Conservation (phyloP, 345 rosid genomes). For the Rubroshorea leprosula region DNA sequence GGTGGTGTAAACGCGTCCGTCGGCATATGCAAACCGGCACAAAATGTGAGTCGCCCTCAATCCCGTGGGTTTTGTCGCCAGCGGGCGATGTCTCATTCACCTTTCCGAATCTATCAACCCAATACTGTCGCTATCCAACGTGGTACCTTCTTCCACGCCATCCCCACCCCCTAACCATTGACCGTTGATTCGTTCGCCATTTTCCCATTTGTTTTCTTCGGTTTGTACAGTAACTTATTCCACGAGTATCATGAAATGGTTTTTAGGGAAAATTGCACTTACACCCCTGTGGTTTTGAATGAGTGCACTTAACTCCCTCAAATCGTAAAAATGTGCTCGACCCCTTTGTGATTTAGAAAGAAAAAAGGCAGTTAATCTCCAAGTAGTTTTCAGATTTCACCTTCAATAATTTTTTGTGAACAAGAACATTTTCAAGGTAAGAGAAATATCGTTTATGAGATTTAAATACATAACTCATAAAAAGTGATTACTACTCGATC, state of each 20-base stretch:
- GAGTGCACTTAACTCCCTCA: no score
- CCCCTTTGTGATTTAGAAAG: no score
- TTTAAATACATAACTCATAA: no score
- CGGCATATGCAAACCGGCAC: neutral
- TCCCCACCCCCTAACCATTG: slow-evolving; percentile 13
- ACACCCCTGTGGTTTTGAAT: no score
- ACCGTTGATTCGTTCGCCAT: slow-evolving; percentile 7
- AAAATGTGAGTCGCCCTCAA: slow-evolving; percentile 8
- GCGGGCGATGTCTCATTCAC: slow-evolving; percentile 27
- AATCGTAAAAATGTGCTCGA: no score
- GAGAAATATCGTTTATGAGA: no score
- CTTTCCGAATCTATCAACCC: slow-evolving; percentile 12
- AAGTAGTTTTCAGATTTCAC: no score
- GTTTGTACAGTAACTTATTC: neutral
- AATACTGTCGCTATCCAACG: slow-evolving; percentile 11
- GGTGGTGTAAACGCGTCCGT: slow-evolving; percentile 1
- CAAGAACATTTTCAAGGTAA: no score
- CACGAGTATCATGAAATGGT: neutral
- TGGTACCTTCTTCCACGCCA: slow-evolving; percentile 23
- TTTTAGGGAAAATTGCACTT: no score
- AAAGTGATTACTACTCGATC: no score
- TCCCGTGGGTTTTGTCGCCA: slow-evolving; percentile 18
- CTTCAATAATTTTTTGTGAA: no score
- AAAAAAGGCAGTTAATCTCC: no score
- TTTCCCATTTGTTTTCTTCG: neutral